Conservation (phyloP, 1,284 basidiomycete species). For the Malassezia brasiliensis region DNA sequence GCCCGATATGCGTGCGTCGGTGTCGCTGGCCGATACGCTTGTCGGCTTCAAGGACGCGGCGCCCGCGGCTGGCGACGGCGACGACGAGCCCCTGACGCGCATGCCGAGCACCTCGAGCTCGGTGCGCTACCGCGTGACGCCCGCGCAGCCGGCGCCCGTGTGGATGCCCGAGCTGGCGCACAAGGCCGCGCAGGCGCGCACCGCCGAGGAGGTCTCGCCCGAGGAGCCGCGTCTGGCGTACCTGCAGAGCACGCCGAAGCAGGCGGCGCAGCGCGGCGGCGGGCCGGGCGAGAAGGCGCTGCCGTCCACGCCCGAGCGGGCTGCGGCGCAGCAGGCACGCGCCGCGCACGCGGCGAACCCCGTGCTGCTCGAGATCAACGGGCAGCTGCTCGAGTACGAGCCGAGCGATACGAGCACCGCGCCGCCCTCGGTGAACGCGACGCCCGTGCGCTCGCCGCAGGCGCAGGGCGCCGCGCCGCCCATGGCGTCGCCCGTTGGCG, state of each 20-base stretch:
- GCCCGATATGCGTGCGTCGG: background rate
- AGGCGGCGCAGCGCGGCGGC: background rate
- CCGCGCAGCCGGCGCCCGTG: background rate
- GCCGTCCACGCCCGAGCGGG: background rate
- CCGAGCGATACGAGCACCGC: background rate
- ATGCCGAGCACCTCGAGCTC: background rate
- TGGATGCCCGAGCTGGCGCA: slow-evolving; percentile 2
- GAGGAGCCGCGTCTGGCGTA: background rate
- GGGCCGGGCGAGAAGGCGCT: background rate
- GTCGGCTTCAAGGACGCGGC: slow-evolving; percentile 15
- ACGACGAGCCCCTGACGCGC: background rate
- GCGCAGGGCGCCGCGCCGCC: background rate
- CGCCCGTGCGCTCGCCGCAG: background rate
- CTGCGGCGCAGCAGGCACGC: background rate
- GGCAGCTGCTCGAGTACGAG: slow-evolving; percentile 3
- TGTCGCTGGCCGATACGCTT: slow-evolving; percentile 40
- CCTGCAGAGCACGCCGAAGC: background rate
- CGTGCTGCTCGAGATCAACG: slow-evolving; percentile 3
- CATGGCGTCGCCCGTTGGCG: background rate
- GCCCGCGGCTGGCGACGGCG: background rate
- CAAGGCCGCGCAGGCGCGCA: background rate
- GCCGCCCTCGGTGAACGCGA: background rate
- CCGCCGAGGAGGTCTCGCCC: background rate
- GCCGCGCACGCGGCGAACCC: background rate
- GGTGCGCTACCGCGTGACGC: background rate